phyloP scores from a whole-genome alignment of 768 basidiomycete species.

The Lactifluus hygrophoroides region DNA sequence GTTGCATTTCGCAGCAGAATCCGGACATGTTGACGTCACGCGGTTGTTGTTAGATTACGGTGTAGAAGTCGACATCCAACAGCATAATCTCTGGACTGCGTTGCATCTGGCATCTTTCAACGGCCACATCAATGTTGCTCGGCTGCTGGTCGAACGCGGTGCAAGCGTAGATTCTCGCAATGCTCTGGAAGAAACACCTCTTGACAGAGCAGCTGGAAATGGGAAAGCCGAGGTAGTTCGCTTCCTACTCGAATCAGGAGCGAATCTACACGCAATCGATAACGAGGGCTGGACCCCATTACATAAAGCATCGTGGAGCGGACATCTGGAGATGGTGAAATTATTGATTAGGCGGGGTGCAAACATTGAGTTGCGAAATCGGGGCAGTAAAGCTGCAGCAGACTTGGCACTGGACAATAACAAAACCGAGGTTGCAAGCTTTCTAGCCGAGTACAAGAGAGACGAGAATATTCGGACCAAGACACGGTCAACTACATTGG shows the following conservation, averaged over 20 bases:
- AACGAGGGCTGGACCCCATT: too few species aligned
- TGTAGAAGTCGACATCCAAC: background rate
- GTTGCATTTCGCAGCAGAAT: background rate
- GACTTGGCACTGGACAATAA: too few species aligned
- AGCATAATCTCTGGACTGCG: background rate
- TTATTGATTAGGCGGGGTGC: background rate
- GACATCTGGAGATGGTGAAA: too few species aligned
- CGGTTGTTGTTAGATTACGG: background rate
- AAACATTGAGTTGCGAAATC: background rate
- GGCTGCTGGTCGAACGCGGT: background rate
- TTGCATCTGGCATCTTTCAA: background rate
- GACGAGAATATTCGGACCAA: background rate
- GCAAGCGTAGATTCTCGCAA: background rate
- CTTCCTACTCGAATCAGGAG: too few species aligned
- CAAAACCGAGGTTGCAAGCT: too few species aligned
- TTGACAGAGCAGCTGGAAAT: too few species aligned
- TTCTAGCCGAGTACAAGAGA: background rate
- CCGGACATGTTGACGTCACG: background rate
- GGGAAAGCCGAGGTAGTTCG: accelerated
- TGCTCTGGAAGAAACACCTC: too few species aligned
- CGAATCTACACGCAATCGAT: too few species aligned
- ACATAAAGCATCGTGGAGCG: background rate
- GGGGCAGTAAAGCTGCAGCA: background rate
- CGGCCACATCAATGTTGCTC: background rate
- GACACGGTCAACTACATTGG: background rate